Evolutionary conservation across 1,284 basidiomycete species (phyloP).

Genomic region (Ustilago trichophora): DNA sequence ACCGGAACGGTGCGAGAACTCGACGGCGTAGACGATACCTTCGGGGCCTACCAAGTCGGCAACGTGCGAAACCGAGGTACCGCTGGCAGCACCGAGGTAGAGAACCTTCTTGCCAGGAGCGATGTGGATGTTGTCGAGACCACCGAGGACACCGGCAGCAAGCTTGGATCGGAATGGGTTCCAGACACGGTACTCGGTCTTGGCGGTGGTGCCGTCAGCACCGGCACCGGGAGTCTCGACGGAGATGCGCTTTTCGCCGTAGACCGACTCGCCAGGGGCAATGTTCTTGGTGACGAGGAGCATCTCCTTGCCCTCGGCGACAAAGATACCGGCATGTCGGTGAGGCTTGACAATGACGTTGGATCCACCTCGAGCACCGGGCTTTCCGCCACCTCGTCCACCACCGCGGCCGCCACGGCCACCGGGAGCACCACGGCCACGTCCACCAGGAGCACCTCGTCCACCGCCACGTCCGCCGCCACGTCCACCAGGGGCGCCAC

Average conservation of each 20-base stretch:
- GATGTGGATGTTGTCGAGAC: conserved; percentile 93
- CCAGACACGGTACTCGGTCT: conserved; percentile 98
- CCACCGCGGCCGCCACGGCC: conserved; percentile 60
- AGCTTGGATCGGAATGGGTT: conserved; percentile 98
- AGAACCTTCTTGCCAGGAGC: conserved; percentile 94
- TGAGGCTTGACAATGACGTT: conserved; percentile 88
- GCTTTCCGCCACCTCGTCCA: conserved; percentile 55
- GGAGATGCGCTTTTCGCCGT: conserved; percentile 84
- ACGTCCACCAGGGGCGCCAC: conserved; percentile 45
- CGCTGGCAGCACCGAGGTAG: conserved; percentile 94
- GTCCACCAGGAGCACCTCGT: conserved; percentile 54
- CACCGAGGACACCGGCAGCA: conserved; percentile 94
- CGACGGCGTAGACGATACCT: conserved; percentile 96
- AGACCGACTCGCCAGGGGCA: conserved; percentile 95
- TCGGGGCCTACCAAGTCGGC: conserved; percentile 98
- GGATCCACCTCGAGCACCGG: conserved; percentile 74
- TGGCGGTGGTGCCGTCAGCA: conserved; percentile 76
- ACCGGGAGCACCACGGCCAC: conserved; percentile 55
- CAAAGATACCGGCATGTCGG: conserved; percentile 83
- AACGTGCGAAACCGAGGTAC: conserved; percentile 97
- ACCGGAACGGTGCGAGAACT: conserved; percentile 95
- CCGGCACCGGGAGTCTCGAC: conserved; percentile 71
- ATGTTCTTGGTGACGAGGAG: conserved; percentile 97
- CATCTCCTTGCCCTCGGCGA: conserved; percentile 79
- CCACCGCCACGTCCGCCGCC: conserved; percentile 46